Evolutionary conservation across 1,284 basidiomycete species (phyloP), one percentile per base, ranked within the genome.

Genomic region (Ustilago vetiveriae): DNA sequence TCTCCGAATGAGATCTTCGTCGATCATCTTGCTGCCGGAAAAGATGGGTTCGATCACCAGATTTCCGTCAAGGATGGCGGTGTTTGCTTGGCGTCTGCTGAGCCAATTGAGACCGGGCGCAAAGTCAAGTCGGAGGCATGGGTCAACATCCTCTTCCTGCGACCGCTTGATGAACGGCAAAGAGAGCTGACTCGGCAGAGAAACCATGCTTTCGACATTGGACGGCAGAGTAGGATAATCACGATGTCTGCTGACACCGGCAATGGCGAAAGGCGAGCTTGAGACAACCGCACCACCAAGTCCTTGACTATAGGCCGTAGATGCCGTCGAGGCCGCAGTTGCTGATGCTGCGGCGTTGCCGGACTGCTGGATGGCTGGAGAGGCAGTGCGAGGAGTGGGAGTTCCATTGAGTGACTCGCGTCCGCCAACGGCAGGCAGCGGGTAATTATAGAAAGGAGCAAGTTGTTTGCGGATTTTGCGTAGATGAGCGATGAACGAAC

Each of bases 31-130:
- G 38, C 81, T 79, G 17, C 76, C 78, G 86, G 83, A 74, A 44
- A 81, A 81, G 38, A 94, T 86, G n/a, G 95, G 94, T 79, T 98
- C 95, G 52, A 98, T 90, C 14, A 88, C 88, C 10, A 98, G 86
- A 75, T 93, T 91, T 2, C 94, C 93, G 13, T 88, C 88, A 68
- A 97, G 88, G 54, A 98, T 90, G 2, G 95, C 94, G 8, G 88
- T 84, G 6, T 90, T 86, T 11, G 97, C 90, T n/a, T 89, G 89
- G 26, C 94, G 88, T 19, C 95, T 87, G 9, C 91, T 90, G 13
- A 98, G 86, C 91, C 92, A 98, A 75, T 92, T 94, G 24, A 98
- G 85, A 13, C 93, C 92, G 0, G 94, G 92, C 0, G 95, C 94
- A n/a, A 92, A 84, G 79, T 98, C 94, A 22, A 98, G 87, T 3